phyloP scores from a whole-genome alignment of 2,329 filamentous ascomycete species.

The Stagonosporopsis rhizophila region DNA sequence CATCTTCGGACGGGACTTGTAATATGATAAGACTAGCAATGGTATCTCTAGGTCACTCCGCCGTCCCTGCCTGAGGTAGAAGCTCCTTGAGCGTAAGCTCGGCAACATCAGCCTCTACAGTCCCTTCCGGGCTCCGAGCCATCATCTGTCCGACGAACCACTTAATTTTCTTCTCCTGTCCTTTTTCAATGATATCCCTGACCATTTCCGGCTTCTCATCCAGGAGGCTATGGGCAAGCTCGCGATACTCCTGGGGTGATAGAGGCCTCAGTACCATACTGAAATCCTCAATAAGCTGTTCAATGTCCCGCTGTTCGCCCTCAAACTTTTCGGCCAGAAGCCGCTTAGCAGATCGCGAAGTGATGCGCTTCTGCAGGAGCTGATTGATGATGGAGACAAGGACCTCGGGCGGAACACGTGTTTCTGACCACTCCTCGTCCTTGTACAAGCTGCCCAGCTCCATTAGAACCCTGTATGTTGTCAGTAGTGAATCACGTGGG shows the following conservation, averaged over 20 bases:
- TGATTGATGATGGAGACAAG: conserved; percentile 55
- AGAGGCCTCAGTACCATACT: conserved; percentile 63
- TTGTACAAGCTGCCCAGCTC: conserved; percentile 59
- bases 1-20: not conserved
- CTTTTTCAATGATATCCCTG: conserved; percentile 64
- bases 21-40: not conserved
- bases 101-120: conserved; percentile 67
- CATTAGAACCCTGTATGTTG: conserved; percentile 55
- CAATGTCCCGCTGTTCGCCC: conserved; percentile 57
- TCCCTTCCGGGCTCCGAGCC: conserved; percentile 64
- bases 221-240: conserved; percentile 62
- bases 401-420: conserved; percentile 48
- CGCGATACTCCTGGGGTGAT: conserved; percentile 62
- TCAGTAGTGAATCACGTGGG: conserved; percentile 2
- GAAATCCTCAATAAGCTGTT: conserved; percentile 64
- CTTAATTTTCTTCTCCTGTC: conserved; percentile 69
- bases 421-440: conserved; percentile 51
- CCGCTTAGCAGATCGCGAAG: conserved; percentile 65
- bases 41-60: not conserved
- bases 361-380: conserved; percentile 54
- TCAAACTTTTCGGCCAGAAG: conserved; percentile 64
- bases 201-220: conserved; percentile 64
- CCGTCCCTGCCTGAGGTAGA: conserved; percentile 37
- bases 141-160: conserved; percentile 76
- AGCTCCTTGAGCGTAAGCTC: conserved; percentile 61